Conservation (phyloP, 345 rosid genomes). For the Citrus inodora region DNA sequence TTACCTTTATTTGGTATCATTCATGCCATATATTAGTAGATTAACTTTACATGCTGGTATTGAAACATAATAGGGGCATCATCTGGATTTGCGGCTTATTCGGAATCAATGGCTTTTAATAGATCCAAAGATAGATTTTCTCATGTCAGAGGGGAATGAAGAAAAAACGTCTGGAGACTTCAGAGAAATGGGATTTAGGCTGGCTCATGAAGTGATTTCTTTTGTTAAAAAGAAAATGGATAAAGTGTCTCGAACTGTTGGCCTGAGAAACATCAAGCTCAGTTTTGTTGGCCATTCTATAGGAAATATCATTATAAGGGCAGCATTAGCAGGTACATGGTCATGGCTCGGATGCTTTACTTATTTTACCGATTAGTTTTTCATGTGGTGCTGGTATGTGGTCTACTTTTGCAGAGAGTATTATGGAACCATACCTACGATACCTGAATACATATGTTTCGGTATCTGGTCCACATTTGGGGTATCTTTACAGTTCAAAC, state of each 20-base stretch:
- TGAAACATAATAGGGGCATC: conserved; percentile 67
- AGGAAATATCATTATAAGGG: conserved; percentile 82
- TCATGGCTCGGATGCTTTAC: conserved; percentile 10
- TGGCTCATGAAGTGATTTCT: conserved; percentile 81
- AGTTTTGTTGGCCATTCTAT: conserved; percentile 97
- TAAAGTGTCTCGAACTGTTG: conserved; percentile 58
- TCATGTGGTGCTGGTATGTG: conserved; percentile 6
- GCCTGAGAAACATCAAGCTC: conserved; percentile 63
- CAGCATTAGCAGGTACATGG: conserved; percentile 76
- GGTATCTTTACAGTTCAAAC: conserved; percentile 91
- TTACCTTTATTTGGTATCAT: not conserved
- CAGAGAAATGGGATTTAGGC: conserved; percentile 89
- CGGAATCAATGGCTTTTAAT: conserved; percentile 96
- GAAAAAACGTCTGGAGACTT: conserved; percentile 92
- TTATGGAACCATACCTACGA: conserved; percentile 80
- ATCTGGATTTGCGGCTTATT: conserved; percentile 88
- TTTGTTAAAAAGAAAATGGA: conserved; percentile 77
- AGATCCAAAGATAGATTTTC: conserved; percentile 83
- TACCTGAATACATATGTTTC: conserved; percentile 73
- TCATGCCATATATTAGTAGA: conserved; percentile 3
- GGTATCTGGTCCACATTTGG: conserved; percentile 91
- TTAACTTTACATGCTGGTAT: not conserved
- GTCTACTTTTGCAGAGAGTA: conserved; percentile 52
- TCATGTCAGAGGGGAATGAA: conserved; percentile 92
- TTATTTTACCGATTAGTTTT: not conserved